Evolutionary conservation across 495 filamentous ascomycete genomes (phyloP).

Genomic region (Neurospora intermedia): DNA sequence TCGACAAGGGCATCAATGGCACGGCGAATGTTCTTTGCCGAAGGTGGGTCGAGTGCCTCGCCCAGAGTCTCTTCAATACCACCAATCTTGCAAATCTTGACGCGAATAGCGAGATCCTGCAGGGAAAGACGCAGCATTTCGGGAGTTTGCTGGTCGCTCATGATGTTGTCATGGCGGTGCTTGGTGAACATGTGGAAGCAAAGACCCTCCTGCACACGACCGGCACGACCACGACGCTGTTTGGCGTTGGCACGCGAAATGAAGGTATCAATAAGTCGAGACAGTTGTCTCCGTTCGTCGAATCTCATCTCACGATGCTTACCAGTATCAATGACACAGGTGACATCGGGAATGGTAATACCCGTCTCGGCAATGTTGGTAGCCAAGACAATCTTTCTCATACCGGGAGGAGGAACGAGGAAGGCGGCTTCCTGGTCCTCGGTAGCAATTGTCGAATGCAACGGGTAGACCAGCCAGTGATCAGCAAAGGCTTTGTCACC

Average conservation of each 20-base stretch:
- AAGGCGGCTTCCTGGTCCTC: constrained; percentile 94
- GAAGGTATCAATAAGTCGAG: constrained; percentile 80
- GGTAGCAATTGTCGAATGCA: constrained; percentile 91
- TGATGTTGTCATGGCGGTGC: constrained; percentile 64
- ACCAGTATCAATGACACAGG: constrained; percentile 87
- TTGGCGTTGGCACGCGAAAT: constrained; percentile 92
- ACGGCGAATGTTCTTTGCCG: constrained; percentile 77
- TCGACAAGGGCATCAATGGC: constrained; percentile 89
- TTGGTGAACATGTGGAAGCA: constrained; percentile 95
- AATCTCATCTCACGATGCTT: constrained; percentile 96
- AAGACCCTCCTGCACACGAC: constrained; percentile 87
- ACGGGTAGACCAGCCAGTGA: constrained; percentile 68
- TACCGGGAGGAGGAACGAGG: constrained; percentile 65
- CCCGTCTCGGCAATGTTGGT: constrained; percentile 97
- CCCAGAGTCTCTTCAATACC: constrained; percentile 79
- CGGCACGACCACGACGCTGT: constrained; percentile 84
- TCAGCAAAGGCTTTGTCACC: constrained; percentile 57
- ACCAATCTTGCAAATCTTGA: constrained; percentile 93
- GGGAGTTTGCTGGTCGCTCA: constrained; percentile 85
- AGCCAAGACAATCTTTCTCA: constrained; percentile 83
- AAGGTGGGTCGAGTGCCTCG: constrained; percentile 85
- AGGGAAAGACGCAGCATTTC: constrained; percentile 90
- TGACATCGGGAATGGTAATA: constrained; percentile 94
- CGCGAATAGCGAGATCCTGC: constrained; percentile 88
- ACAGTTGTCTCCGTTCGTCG: constrained; percentile 84